Base-by-base conservation (phyloP, 805 yeast genomes). In the Candida coquimbonensis region DNA sequence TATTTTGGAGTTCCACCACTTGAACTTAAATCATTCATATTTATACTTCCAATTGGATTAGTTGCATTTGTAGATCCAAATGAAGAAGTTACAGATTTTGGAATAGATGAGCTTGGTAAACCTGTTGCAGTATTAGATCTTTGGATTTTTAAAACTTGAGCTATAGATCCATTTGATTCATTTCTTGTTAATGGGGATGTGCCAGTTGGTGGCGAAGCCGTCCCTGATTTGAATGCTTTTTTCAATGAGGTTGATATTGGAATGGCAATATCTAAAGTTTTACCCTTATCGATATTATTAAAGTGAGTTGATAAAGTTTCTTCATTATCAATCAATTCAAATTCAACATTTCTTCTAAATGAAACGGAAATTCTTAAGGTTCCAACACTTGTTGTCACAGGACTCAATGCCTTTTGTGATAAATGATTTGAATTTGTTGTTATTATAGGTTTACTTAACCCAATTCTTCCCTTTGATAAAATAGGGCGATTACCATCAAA, bases 401-500 rank as follows among this genome's bases (percentile, higher is more conserved):
- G 87, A 5, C 77, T 73, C 45, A 93, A 75, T 45, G 72, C 72
- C 55, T 78, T 78, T 42, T 82, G 84, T 25, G 72, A 72, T 48
- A 84, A 66, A 56, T 83, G 87, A 16, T 79, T 66, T 16, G 65
- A 64, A 1, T 47, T 34, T 5, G 58, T 19, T 42, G 24, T 80
- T 73, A 3, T 33, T 33, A 83, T 73, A 5, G 82, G 68, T 60
- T 84, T 83, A 50, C 91, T 81, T 44, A 91, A 70, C 0, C 97
- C 97, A 24, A 89, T 76, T 50, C 97, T 69, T 3, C 96, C 96
- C 59, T 81, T 82, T 1, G 95, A 83, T 11, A 81, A 71, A 27
- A 90, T 85, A 1, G 93, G 83, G 52, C 79, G 77, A 14, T 82
- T 75, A 0, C 96, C 96, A 60, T 89, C 90, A 31, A 86, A 58